Evolutionary conservation across 179 eudicot genomes (phyloP).

Genomic region (Carnegiea gigantea): DNA sequence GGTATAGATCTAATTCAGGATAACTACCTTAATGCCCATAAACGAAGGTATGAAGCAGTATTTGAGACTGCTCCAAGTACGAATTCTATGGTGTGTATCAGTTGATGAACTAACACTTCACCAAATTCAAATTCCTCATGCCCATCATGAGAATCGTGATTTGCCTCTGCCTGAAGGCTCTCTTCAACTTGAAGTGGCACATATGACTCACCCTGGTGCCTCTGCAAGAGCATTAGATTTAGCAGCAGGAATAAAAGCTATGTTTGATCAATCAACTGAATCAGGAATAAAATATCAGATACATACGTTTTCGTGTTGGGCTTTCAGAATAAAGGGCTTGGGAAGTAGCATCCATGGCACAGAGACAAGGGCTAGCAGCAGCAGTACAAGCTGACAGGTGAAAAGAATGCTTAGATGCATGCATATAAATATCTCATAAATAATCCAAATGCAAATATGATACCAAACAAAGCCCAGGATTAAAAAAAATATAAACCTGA

Average conservation of each 20-base stretch:
- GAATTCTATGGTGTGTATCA: slow-evolving; percentile 73
- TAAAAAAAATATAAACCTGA: slow-evolving; percentile 44
- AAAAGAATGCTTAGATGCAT: slow-evolving; percentile 1
- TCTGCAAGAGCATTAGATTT: slow-evolving; percentile 33
- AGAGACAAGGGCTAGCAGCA: slow-evolving; percentile 59
- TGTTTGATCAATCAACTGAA: neutral
- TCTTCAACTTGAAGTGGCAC: slow-evolving; percentile 43
- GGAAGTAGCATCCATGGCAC: slow-evolving; percentile 84
- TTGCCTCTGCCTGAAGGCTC: slow-evolving; percentile 42
- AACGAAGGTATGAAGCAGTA: slow-evolving; percentile 72
- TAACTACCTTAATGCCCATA: slow-evolving; percentile 70
- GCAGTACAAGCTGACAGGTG: slow-evolving; percentile 47
- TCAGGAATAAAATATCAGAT: neutral
- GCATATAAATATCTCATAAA: neutral
- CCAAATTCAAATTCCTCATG: slow-evolving; percentile 70
- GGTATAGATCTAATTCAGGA: slow-evolving; percentile 1
- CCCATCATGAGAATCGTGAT: slow-evolving; percentile 51
- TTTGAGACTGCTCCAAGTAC: slow-evolving; percentile 77
- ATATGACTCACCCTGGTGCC: slow-evolving; percentile 57
- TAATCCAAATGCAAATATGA: neutral
- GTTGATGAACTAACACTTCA: slow-evolving; percentile 70
- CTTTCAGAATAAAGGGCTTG: slow-evolving; percentile 70
- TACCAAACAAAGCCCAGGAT: slow-evolving; percentile 1
- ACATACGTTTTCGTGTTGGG: slow-evolving; percentile 59
- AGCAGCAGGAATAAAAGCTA: slow-evolving; percentile 7